Conservation (phyloP, 2,329 filamentous ascomycete species). For the Calonectria crousiana region DNA sequence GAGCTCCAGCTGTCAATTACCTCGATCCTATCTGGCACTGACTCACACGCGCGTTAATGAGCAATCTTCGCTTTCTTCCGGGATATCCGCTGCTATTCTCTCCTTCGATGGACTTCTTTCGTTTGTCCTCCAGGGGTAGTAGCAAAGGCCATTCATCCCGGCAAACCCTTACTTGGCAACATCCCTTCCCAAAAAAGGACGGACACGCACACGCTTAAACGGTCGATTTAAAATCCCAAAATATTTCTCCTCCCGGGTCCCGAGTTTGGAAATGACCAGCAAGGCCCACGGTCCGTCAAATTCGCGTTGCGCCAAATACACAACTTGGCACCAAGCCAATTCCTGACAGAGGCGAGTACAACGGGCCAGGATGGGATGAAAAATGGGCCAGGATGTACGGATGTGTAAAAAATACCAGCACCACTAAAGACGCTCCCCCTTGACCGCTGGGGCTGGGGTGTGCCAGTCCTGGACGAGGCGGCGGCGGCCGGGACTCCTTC, state of each 20-base stretch:
- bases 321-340: neutral
- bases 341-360: neutral
- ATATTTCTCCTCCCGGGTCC: neutral
- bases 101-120: neutral
- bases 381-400: constrained; percentile 3
- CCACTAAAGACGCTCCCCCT: neutral
- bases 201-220: constrained; percentile 1
- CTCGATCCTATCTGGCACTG: neutral
- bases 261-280: neutral
- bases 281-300: constrained; percentile 2
- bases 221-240: constrained; percentile 6
- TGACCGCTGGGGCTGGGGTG: constrained; percentile 7
- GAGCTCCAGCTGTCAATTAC: constrained; percentile 10
- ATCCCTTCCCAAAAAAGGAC: neutral
- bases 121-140: neutral
- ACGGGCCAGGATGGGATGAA: neutral
- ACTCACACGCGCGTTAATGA: neutral
- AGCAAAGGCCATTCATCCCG: neutral
- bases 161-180: neutral
- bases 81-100: neutral
- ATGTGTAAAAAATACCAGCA: constrained; percentile 5
- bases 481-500: constrained; percentile 19
- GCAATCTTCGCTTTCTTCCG: neutral
- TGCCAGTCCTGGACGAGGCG: constrained; percentile 5
- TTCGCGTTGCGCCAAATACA: neutral